phyloP scores from a whole-genome alignment of 208 protist genomes.

The Leishmania mexicana region DNA sequence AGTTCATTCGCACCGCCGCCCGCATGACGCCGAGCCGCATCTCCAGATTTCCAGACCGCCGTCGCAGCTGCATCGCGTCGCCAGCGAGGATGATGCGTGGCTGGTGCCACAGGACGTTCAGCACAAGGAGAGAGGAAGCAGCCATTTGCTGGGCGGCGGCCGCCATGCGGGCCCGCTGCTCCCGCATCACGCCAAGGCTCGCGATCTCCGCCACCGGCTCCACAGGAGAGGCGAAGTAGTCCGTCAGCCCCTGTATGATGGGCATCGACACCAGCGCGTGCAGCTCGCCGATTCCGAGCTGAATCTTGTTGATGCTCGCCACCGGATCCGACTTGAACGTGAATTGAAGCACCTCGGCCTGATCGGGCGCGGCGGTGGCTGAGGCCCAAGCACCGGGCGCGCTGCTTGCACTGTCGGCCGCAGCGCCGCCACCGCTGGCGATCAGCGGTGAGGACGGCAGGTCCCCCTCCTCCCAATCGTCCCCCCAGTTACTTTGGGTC shows the following conservation, averaged over 20 bases:
- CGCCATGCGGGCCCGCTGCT: slow-evolving; percentile 73
- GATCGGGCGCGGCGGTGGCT: neutral
- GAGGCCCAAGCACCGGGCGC: neutral
- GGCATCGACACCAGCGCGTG: slow-evolving; percentile 64
- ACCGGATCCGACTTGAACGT: slow-evolving; percentile 46
- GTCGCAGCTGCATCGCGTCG: slow-evolving; percentile 54
- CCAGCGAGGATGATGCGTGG: slow-evolving; percentile 70
- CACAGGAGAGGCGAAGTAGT: slow-evolving; percentile 69
- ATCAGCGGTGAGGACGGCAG: slow-evolving; percentile 13
- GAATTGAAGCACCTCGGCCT: slow-evolving; percentile 44
- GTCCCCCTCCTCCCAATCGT: slow-evolving; percentile 24
- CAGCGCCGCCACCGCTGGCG: slow-evolving; percentile 14
- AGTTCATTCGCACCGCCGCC: slow-evolving; percentile 53
- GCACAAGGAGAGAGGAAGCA: slow-evolving; percentile 39
- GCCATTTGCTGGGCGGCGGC: slow-evolving; percentile 59
- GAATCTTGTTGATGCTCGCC: slow-evolving; percentile 51
- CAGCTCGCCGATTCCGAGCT: slow-evolving; percentile 61
- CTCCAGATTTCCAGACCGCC: slow-evolving; percentile 48
- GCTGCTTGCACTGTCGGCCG: neutral
- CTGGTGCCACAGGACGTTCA: slow-evolving; percentile 76
- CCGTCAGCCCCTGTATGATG: slow-evolving; percentile 61
- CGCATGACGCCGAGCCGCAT: slow-evolving; percentile 75
- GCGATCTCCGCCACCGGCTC: slow-evolving; percentile 83
- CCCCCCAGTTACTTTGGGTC: slow-evolving; percentile 18
- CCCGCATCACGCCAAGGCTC: slow-evolving; percentile 79